Evolutionary conservation across 805 yeast genomes (phyloP).

Genomic region (Candida arabinofermentans): DNA sequence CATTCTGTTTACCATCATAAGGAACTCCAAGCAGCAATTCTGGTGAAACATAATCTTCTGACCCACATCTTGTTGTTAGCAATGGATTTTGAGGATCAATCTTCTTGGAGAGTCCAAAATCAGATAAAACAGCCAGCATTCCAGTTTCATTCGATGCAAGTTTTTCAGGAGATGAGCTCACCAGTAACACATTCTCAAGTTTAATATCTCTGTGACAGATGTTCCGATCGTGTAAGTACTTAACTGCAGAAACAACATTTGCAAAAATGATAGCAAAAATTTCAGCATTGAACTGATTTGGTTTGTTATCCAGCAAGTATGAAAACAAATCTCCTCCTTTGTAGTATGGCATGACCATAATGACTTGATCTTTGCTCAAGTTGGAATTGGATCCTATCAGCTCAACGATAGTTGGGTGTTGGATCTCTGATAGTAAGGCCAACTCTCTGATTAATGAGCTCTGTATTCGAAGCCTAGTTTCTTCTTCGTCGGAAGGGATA

Average conservation of each 20-base stretch:
- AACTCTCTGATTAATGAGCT: constrained; percentile 70
- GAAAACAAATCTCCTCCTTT: constrained; percentile 83
- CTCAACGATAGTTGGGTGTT: constrained; percentile 68
- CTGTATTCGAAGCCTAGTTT: constrained; percentile 50
- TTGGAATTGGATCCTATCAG: constrained; percentile 49
- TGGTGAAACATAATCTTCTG: constrained; percentile 95
- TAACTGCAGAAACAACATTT: constrained; percentile 66
- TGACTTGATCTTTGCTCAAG: constrained; percentile 23
- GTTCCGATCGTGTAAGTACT: constrained; percentile 60
- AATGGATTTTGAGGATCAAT: constrained; percentile 58
- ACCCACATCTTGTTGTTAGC: constrained; percentile 88
- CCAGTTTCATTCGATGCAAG: neutral
- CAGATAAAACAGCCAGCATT: constrained; percentile 61
- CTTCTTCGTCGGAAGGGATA: constrained; percentile 33
- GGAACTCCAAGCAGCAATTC: constrained; percentile 86
- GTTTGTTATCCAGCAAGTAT: constrained; percentile 44
- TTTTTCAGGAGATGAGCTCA: constrained; percentile 1
- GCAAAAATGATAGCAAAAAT: constrained; percentile 61
- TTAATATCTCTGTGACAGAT: constrained; percentile 91
- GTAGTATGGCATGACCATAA: constrained; percentile 70
- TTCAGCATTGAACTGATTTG: constrained; percentile 30
- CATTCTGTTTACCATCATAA: constrained; percentile 88
- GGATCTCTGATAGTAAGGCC: constrained; percentile 49
- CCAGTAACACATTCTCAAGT: constrained; percentile 71
- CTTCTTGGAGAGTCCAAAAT: constrained; percentile 81